Conservation (phyloP, 805 yeast species). For the Barnettozyma pratensis region DNA sequence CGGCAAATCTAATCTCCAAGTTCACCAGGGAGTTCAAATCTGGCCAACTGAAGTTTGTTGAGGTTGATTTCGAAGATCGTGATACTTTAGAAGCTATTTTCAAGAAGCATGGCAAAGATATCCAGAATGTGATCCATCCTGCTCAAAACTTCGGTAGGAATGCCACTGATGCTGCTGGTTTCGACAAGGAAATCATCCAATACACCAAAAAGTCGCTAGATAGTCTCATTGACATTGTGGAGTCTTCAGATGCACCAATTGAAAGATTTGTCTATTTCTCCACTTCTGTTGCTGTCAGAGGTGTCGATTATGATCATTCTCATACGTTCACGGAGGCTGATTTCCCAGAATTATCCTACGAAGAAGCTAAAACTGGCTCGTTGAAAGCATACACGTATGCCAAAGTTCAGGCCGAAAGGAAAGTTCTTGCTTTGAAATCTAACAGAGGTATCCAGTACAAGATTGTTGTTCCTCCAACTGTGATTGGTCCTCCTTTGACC, state of each 20-base stretch:
- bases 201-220: conserved; percentile 4
- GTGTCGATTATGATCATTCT: conserved; percentile 1
- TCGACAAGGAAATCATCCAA: conserved; percentile 2
- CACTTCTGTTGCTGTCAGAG: conserved; percentile 10
- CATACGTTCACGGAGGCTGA: conserved; percentile 4
- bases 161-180: conserved; percentile 1
- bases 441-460: conserved; percentile 6
- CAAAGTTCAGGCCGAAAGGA: conserved; percentile 6
- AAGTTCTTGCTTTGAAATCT: not conserved
- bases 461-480: conserved; percentile 10
- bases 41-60: conserved; percentile 6
- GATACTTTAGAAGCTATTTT: not conserved
- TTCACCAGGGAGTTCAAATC: conserved; percentile 1
- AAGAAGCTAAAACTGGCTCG: conserved; percentile 1
- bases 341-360: not conserved
- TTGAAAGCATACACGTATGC: conserved; percentile 9
- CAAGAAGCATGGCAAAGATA: not conserved
- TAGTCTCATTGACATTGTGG: conserved; percentile 2
- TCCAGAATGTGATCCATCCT: conserved; percentile 6
- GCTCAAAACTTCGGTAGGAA: conserved; percentile 7
- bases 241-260: conserved; percentile 1
- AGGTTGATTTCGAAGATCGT: conserved; percentile 3
- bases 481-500: conserved; percentile 6
- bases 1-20: not conserved
- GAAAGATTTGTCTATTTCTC: conserved; percentile 11